A percentile compares a stretch with the other conserved stretches of the same genome.
These are phyloP conservation scores for Asterella californica DNA, from an alignment of 225 moss, liverwort and hornwort genomes.

Conservation along the genomic window DNA sequence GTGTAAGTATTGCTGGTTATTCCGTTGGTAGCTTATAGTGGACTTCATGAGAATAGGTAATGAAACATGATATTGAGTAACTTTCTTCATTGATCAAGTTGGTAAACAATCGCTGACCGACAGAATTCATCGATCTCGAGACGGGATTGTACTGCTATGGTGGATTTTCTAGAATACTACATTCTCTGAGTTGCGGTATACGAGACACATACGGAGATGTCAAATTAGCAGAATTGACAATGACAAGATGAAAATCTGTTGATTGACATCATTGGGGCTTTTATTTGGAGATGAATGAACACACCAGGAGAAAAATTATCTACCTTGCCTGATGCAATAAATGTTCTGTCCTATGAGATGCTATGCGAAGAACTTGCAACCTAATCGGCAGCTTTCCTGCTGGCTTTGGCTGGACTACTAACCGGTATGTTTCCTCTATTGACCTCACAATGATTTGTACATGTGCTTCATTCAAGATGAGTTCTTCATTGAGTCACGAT, in stretches of 20 bases:
- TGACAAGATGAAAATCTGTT: not conserved
- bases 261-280: not conserved
- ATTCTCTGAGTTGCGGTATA: too few species aligned
- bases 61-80: too few species aligned
- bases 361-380: constrained; percentile 13
- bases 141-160: too few species aligned
- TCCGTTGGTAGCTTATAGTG: too few species aligned
- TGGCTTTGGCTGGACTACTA: constrained; percentile 20
- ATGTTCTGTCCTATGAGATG: constrained; percentile 9
- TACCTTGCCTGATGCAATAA: constrained; percentile 16
- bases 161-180: too few species aligned
- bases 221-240: too few species aligned
- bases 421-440: constrained; percentile 6
- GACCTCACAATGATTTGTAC: not conserved
- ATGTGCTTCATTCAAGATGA: constrained; percentile 32
- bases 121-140: too few species aligned
- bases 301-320: constrained; percentile 8
- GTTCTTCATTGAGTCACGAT: constrained; percentile 52
- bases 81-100: too few species aligned
- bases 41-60: too few species aligned
- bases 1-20: too few species aligned
- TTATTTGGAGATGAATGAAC: constrained; percentile 29
- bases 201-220: too few species aligned
- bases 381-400: constrained; percentile 14
- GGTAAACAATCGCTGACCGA: too few species aligned